A percentile compares a stretch with the other conserved stretches of the same genome.
Conservation (phyloP, 2,329 filamentous ascomycete genomes). For the Plenodomus tracheiphilus region DNA sequence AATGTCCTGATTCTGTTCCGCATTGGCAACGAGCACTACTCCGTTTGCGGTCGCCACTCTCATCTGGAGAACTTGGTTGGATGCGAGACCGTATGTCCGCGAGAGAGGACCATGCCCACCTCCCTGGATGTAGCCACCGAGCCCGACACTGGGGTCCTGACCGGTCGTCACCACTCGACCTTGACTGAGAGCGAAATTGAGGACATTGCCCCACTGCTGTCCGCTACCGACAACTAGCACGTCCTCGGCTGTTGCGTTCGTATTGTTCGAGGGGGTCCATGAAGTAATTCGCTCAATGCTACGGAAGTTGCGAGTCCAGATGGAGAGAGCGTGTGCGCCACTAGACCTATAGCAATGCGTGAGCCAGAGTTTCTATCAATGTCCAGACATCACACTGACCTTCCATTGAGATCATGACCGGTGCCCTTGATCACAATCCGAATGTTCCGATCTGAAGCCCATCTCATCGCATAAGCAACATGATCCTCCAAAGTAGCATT, state of each 20-base stretch:
- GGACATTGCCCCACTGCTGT: too few species aligned
- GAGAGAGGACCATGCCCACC: constrained; percentile 58
- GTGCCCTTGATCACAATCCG: constrained; percentile 16
- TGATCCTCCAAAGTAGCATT: constrained; percentile 20
- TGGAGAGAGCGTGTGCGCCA: constrained; percentile 15
- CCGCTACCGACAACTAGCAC: constrained; percentile 23
- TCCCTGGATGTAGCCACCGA: constrained; percentile 45
- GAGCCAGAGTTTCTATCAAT: background rate
- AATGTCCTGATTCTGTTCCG: constrained; percentile 12
- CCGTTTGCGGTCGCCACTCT: constrained; percentile 13
- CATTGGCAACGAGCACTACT: constrained; percentile 12
- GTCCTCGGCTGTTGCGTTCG: constrained; percentile 7
- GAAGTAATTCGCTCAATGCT: constrained; percentile 4
- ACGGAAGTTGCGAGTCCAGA: constrained; percentile 27
- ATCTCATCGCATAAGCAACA: constrained; percentile 30
- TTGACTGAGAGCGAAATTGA: background rate
- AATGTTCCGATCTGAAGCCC: constrained; percentile 15
- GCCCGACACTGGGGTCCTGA: constrained; percentile 48
- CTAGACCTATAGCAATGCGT: constrained; percentile 9
- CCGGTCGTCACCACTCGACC: constrained; percentile 3
- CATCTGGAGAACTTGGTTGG: constrained; percentile 15
- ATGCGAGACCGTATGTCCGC: constrained; percentile 40
- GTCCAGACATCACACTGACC: constrained; percentile 2
- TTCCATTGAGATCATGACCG: constrained; percentile 14
- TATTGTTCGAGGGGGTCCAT: constrained; percentile 2